Evolutionary conservation across 2,329 filamentous ascomycete genomes (phyloP).

Genomic region (Arthrobotrys musiformis): DNA sequence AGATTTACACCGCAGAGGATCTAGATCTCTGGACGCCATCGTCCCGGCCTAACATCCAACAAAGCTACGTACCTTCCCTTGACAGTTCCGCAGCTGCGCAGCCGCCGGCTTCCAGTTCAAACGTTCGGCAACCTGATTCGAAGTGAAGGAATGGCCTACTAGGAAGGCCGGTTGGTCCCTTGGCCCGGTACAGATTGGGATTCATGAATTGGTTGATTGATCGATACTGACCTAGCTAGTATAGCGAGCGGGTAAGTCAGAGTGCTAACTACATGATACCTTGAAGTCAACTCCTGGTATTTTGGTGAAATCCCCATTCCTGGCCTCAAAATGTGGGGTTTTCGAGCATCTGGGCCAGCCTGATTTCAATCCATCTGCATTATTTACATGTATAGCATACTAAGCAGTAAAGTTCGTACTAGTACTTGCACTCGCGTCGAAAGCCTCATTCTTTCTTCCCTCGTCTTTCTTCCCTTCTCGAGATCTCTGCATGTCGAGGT

Average conservation of each 20-base stretch:
- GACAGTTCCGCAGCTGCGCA: not conserved
- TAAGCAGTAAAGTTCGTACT: too few relatives aligned
- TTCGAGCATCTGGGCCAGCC: slow-evolving; percentile 46
- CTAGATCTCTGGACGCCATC: not conserved
- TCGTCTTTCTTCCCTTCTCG: slow-evolving; percentile 19
- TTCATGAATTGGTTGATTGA: too few relatives aligned
- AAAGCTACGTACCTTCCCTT: not conserved
- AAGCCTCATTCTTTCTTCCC: slow-evolving; percentile 39
- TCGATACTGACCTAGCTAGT: too few relatives aligned
- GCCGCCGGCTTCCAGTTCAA: not conserved
- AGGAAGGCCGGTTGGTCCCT: not conserved
- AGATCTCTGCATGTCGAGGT: not conserved
- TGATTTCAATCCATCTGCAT: slow-evolving; percentile 37
- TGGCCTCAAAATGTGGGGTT: slow-evolving; percentile 42
- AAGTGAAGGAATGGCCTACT: too few relatives aligned
- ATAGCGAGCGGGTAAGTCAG: too few relatives aligned
- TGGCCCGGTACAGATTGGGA: slow-evolving; percentile 19
- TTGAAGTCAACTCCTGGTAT: slow-evolving; percentile 20
- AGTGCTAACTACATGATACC: not conserved
- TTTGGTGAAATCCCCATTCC: slow-evolving; percentile 25
- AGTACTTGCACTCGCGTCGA: slow-evolving; percentile 54
- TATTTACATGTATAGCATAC: not conserved
- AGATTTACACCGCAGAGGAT: not conserved
- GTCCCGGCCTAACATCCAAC: not conserved
- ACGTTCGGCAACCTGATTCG: slow-evolving; percentile 26